Conservation (phyloP, 148 eudicot species). For the Amaranthus hypochondriacus region DNA sequence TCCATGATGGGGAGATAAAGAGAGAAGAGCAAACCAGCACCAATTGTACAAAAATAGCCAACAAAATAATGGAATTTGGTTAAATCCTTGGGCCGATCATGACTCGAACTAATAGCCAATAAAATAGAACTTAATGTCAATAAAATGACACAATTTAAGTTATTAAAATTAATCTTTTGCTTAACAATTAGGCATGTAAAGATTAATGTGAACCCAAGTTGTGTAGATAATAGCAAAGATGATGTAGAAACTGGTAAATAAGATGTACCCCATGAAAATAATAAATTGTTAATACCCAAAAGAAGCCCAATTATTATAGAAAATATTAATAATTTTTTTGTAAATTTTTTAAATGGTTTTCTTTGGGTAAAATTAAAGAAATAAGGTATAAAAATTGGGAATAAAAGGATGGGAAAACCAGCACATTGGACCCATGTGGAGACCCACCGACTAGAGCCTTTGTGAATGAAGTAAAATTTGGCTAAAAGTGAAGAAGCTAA, state of each 20-base stretch:
- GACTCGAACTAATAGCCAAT: constrained; percentile 39
- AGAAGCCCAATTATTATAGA: constrained; percentile 36
- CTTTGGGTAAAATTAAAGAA: constrained; percentile 32
- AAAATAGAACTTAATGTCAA: constrained; percentile 56
- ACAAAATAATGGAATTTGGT: constrained; percentile 44
- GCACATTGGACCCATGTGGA: constrained; percentile 75
- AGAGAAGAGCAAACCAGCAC: constrained; percentile 66
- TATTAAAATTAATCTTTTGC: constrained; percentile 53
- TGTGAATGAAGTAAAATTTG: constrained; percentile 70
- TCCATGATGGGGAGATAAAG: constrained; percentile 84
- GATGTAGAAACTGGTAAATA: constrained; percentile 76
- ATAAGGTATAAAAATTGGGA: constrained; percentile 46
- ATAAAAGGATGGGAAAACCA: constrained; percentile 57
- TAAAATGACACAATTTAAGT: constrained; percentile 63
- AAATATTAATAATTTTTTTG: constrained; percentile 13
- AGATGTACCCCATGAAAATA: constrained; percentile 73
- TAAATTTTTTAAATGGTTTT: constrained; percentile 45
- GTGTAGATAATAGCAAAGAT: constrained; percentile 55
- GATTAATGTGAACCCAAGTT: constrained; percentile 55
- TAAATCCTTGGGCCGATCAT: constrained; percentile 45
- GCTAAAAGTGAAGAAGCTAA: constrained; percentile 49
- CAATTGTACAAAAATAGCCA: constrained; percentile 55
- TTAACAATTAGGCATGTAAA: constrained; percentile 55
- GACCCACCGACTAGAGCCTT: constrained; percentile 72
- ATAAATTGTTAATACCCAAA: constrained; percentile 51